Evolutionary conservation across 768 basidiomycete species (phyloP), one percentile per base, ranked within the genome.

Genomic region (Sarcodon sp.): DNA sequence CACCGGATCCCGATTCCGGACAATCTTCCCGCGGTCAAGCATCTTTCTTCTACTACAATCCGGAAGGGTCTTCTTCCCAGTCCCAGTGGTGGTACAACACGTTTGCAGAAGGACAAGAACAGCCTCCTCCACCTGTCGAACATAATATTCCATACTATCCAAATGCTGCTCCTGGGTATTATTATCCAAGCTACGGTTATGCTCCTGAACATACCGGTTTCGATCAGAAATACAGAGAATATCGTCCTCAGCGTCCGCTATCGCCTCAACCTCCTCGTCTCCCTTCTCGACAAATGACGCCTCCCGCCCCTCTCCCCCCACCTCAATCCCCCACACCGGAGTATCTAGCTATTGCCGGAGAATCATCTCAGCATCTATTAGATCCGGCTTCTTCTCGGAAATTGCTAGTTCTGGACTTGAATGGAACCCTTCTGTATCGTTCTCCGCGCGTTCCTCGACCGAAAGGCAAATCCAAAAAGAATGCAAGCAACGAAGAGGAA

Each of bases 381-480:
- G 55, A 64, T 6, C 62, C 66, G 0, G 15, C 58, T 3, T 44
- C 50, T 12, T 54, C 60, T 4, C 71, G 80, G 18, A 88, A 87
- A 57, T 71, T 88, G 1, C 69, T 88, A 44, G 70, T 88, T 4
- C 70, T 89, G 6, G 86, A 89, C 58, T 66, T 86, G 27, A 86
- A 88, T 53, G 86, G 86, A 11, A 79, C 83, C 0, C 72, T 88
- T 12, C 70, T 88, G 21, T 67, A 76, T 32, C 80, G 85, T 32
- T 70, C 77, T 5, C 63, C 70, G 0, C 71, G 69, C 47, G 32
- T 45, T 10, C 49, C 39, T 6, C 21, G 21, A 27, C 21, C 21
- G 4, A 27, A 27, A 27, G 21, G 21, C 21, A 27, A 27, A 3
- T 27, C 39, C 13, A 13, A 27, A 8, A 41, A 41, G 39, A 41